These are phyloP conservation scores for Naumovozyma castellii DNA, from an alignment of 805 yeast species.

Conservation along the genomic window DNA sequence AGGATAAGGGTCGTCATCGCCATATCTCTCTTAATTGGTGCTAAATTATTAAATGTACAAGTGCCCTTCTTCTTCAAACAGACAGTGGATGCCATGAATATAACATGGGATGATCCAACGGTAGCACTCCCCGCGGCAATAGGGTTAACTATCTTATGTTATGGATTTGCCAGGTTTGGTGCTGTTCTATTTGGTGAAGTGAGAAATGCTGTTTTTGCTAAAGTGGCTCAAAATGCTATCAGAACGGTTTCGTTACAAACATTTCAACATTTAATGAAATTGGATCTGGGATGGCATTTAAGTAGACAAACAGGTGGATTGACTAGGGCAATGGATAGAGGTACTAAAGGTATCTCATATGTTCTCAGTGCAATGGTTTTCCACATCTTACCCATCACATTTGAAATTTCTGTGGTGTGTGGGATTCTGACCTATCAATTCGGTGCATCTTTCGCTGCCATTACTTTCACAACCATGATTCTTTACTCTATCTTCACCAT, in stretches of 20 bases:
- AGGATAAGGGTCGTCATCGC: conserved; percentile 72
- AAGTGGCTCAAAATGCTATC: conserved; percentile 91
- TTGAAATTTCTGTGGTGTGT: conserved; percentile 87
- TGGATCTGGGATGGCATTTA: conserved; percentile 85
- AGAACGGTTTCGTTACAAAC: conserved; percentile 82
- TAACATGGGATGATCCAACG: conserved; percentile 68
- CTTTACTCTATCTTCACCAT: conserved; percentile 82
- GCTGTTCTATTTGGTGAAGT: conserved; percentile 90
- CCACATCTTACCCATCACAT: conserved; percentile 85
- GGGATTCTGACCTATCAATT: conserved; percentile 90
- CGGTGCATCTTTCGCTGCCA: conserved; percentile 81
- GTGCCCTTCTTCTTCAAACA: conserved; percentile 90
- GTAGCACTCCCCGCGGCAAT: conserved; percentile 46
- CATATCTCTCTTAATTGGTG: conserved; percentile 57
- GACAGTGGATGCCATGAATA: conserved; percentile 85
- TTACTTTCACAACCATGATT: conserved; percentile 81
- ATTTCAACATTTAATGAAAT: conserved; percentile 67
- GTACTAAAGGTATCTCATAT: conserved; percentile 93
- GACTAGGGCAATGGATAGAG: conserved; percentile 93
- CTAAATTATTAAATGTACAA: conserved; percentile 84
- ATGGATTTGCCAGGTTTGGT: conserved; percentile 91
- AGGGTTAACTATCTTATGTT: conserved; percentile 65
- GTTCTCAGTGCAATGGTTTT: conserved; percentile 95
- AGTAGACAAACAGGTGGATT: conserved; percentile 92
- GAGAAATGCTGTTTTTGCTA: conserved; percentile 90